A percentile compares a stretch with the other conserved stretches of the same genome.
Conservation (phyloP, 2,329 filamentous ascomycete species). For the Cordyceps farinosa region DNA sequence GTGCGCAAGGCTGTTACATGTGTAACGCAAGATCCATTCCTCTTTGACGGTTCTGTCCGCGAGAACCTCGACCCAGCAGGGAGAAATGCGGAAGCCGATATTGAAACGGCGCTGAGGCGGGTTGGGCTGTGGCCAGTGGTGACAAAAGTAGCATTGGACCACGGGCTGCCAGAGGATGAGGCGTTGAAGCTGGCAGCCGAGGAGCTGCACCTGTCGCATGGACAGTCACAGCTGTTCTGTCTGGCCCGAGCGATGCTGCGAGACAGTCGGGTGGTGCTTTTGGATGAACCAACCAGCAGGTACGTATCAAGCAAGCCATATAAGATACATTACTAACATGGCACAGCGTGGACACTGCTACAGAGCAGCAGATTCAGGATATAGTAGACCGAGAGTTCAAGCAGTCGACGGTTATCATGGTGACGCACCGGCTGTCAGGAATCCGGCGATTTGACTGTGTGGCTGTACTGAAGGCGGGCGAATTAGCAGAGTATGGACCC, state of each 20-base stretch:
- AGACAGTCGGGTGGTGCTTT: slow-evolving; percentile 3
- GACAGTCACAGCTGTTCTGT: slow-evolving; percentile 7
- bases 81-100: not conserved
- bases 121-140: slow-evolving; percentile 7
- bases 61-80: slow-evolving; percentile 1
- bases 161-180: not conserved
- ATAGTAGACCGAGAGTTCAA: slow-evolving; percentile 9
- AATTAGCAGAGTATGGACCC: not conserved
- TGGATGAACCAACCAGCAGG: slow-evolving; percentile 13
- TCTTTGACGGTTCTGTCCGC: slow-evolving; percentile 7
- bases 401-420: slow-evolving; percentile 13
- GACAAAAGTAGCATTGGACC: not conserved
- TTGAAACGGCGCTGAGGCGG: not conserved
- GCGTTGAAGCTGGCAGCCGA: not conserved
- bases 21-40: slow-evolving; percentile 8
- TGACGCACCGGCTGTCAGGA: slow-evolving; percentile 11
- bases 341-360: slow-evolving; percentile 9
- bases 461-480: not conserved
- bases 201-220: slow-evolving; percentile 9
- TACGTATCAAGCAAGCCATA: not conserved
- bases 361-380: slow-evolving; percentile 7
- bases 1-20: not conserved
- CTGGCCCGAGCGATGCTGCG: slow-evolving; percentile 3
- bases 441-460: slow-evolving; percentile 9
- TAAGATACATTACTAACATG: not conserved